phyloP scores from a whole-genome alignment of 2,329 filamentous ascomycete species.

The Albifimbria verrucaria region DNA sequence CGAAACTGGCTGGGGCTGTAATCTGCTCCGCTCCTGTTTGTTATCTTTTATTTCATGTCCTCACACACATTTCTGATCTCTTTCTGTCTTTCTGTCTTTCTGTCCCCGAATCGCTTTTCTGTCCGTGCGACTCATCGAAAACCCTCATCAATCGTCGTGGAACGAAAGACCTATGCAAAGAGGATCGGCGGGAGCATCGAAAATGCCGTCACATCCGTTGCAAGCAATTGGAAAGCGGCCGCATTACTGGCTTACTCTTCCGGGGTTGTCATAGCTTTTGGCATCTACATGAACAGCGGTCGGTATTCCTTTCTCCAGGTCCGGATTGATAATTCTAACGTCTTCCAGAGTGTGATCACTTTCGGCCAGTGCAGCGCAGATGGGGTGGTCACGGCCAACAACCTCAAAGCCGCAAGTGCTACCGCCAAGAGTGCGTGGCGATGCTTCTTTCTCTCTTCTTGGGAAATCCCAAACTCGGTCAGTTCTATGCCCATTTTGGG shows the following conservation, averaged over 20 bases:
- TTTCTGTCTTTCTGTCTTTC: not conserved
- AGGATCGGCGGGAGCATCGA: not conserved
- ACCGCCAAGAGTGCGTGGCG: slow-evolving; percentile 15
- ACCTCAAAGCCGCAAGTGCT: slow-evolving; percentile 12
- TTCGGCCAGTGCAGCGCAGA: not conserved
- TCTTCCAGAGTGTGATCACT: not conserved
- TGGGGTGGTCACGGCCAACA: slow-evolving; percentile 15
- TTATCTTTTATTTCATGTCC: too few relatives aligned
- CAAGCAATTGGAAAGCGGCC: not conserved
- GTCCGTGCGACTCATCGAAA: not conserved
- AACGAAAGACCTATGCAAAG: not conserved
- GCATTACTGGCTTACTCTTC: not conserved
- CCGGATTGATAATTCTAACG: not conserved
- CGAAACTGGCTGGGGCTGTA: not conserved
- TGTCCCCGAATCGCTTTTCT: not conserved
- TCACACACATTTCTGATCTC: not conserved
- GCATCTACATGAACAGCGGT: not conserved
- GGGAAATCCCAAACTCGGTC: slow-evolving; percentile 11
- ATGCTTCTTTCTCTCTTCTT: slow-evolving; percentile 14
- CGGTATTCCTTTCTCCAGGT: not conserved
- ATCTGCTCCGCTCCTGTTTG: not conserved
- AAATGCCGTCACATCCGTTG: not conserved
- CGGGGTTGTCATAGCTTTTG: not conserved
- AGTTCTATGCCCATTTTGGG: slow-evolving; percentile 15
- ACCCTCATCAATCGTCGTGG: not conserved